Evolutionary conservation across 2,329 filamentous ascomycete species (phyloP).

Genomic region (Clathrospora elynae): DNA sequence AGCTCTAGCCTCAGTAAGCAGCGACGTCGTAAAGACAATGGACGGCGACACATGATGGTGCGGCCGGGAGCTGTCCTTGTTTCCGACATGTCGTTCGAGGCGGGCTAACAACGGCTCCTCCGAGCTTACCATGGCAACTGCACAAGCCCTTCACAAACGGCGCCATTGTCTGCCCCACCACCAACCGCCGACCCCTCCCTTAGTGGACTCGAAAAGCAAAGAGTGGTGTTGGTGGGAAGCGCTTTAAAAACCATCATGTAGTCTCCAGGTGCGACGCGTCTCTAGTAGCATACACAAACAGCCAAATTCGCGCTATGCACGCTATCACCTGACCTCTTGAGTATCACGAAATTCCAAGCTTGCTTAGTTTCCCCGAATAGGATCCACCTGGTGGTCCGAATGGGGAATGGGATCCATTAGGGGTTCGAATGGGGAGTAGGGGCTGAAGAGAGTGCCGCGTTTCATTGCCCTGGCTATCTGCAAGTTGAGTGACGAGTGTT

Average conservation of each 20-base stretch:
- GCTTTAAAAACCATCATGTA: conserved; percentile 29
- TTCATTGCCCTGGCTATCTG: conserved; percentile 40
- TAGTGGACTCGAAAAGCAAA: conserved; percentile 39
- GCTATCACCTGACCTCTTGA: conserved; percentile 45
- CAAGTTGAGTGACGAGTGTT: conserved; percentile 26
- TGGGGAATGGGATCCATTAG: too few species aligned
- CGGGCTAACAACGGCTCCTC: conserved; percentile 38
- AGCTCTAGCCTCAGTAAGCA: too few species aligned
- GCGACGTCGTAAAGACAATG: conserved; percentile 10
- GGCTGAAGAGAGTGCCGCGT: conserved; percentile 33
- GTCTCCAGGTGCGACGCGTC: conserved; percentile 43
- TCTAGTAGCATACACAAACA: conserved; percentile 41
- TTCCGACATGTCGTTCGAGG: conserved; percentile 22
- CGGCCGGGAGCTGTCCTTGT: conserved; percentile 34
- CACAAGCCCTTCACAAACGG: conserved; percentile 44
- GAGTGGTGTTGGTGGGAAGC: conserved; percentile 37
- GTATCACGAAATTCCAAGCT: too few species aligned
- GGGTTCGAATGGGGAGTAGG: too few species aligned
- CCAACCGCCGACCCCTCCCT: conserved; percentile 42
- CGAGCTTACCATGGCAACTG: conserved; percentile 26
- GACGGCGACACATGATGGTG: too few species aligned
- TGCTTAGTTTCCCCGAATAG: too few species aligned
- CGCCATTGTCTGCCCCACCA: conserved; percentile 39
- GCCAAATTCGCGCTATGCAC: conserved; percentile 28
- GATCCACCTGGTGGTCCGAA: too few species aligned